Evolutionary conservation across 2,329 filamentous ascomycete genomes (phyloP).

Genomic region (Sarocladium strictum): DNA sequence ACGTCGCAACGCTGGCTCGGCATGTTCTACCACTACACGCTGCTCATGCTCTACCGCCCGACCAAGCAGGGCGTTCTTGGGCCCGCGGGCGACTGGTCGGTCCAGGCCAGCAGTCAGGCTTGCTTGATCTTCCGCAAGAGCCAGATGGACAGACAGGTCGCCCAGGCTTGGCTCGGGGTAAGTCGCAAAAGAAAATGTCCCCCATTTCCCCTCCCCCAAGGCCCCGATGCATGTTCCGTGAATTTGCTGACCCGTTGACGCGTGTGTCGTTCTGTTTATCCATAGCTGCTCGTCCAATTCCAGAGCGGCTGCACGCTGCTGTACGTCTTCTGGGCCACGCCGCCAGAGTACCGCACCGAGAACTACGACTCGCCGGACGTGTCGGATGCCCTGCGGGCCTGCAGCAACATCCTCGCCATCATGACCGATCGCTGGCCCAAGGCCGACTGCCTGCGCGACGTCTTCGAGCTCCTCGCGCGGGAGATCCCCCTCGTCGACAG

Average conservation of each 20-base stretch:
- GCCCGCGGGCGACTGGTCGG: slow-evolving; percentile 20
- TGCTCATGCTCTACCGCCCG: slow-evolving; percentile 22
- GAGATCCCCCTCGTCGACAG: slow-evolving; percentile 16
- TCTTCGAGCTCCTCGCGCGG: slow-evolving; percentile 26
- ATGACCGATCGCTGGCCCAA: slow-evolving; percentile 29
- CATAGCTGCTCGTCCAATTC: slow-evolving; percentile 22
- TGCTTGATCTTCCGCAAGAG: slow-evolving; percentile 23
- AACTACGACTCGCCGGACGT: slow-evolving; percentile 23
- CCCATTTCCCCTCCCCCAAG: no score
- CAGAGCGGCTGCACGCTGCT: slow-evolving; percentile 28
- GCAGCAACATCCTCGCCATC: slow-evolving; percentile 27
- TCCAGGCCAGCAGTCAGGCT: slow-evolving; percentile 21
- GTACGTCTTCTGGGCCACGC: slow-evolving; percentile 30
- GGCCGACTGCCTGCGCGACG: slow-evolving; percentile 26
- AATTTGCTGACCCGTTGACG: not conserved
- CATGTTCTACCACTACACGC: slow-evolving; percentile 24
- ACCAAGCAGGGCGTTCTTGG: slow-evolving; percentile 17
- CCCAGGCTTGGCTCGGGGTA: slow-evolving; percentile 21
- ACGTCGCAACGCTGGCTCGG: slow-evolving; percentile 20
- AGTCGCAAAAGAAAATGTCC: no score
- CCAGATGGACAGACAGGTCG: slow-evolving; percentile 21
- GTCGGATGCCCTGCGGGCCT: slow-evolving; percentile 27
- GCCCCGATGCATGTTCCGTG: no score
- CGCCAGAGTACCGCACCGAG: slow-evolving; percentile 20
- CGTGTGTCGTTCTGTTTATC: not conserved